Percentiles rank a stretch among this genome's conserved stretches.
phyloP scores from a whole-genome alignment of 2,329 filamentous ascomycete genomes.

The Seiridium cupressi region DNA sequence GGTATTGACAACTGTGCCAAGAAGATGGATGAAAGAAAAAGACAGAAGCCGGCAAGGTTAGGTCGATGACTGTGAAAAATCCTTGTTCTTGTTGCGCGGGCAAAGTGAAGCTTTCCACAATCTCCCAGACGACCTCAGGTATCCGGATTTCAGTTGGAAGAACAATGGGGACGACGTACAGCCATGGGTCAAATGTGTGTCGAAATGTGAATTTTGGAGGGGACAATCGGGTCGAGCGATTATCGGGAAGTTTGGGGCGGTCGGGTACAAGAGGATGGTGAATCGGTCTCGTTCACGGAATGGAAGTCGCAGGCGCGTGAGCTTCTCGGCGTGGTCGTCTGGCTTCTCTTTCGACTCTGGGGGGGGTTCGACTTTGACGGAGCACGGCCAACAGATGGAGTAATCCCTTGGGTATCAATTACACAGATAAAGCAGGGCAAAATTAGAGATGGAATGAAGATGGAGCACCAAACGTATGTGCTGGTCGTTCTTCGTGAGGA shows the following conservation, averaged over 20 bases:
- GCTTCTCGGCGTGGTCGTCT: neutral
- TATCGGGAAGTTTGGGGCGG: neutral
- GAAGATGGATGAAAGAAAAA: neutral
- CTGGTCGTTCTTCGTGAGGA: neutral
- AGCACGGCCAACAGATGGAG: neutral
- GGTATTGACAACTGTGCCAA: slow-evolving; percentile 1
- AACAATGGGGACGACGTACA: slow-evolving; percentile 10
- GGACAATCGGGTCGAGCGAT: neutral
- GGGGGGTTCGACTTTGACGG: neutral
- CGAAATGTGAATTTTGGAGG: neutral
- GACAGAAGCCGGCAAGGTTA: neutral
- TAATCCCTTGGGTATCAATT: slow-evolving; percentile 4
- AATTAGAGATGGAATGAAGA: neutral
- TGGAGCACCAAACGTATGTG: neutral
- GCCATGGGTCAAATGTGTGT: slow-evolving; percentile 11
- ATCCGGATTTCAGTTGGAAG: neutral
- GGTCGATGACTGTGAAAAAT: neutral
- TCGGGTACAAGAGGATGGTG: neutral
- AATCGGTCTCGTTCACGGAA: neutral
- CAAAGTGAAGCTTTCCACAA: slow-evolving; percentile 4
- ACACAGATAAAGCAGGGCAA: neutral
- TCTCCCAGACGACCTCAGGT: neutral
- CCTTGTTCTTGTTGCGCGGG: neutral
- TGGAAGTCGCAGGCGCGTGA: neutral
- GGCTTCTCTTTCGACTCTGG: neutral